These are phyloP conservation scores for Bocquillonia castaneifolia DNA, from an alignment of 441 rosid species.

Conservation along the genomic window DNA sequence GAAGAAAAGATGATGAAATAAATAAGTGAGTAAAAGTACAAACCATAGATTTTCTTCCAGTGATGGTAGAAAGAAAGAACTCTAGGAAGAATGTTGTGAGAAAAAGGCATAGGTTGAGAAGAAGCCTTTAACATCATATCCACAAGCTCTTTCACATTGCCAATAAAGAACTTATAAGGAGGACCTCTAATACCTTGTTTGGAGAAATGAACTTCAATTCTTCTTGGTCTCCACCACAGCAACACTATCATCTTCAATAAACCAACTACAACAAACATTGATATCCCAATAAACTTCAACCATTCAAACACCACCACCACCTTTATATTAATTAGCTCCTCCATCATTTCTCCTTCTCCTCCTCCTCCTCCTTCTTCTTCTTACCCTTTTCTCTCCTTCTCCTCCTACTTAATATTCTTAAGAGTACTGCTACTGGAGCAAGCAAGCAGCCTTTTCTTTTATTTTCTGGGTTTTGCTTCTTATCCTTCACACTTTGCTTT, in stretches of 20 bases:
- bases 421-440: no score
- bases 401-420: no score
- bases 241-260: constrained; percentile 37
- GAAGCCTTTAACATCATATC: constrained; percentile 93
- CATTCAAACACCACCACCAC: constrained; percentile 7
- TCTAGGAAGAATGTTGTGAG: constrained; percentile 90
- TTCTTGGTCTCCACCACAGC: constrained; percentile 90
- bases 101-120: constrained; percentile 82
- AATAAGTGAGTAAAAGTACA: background rate
- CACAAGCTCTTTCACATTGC: constrained; percentile 84
- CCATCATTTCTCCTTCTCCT: no score
- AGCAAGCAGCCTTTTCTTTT: background rate
- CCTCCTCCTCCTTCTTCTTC: background rate
- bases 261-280: constrained; percentile 20
- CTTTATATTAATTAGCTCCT: no score
- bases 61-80: constrained; percentile 92
- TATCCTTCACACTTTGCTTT: background rate
- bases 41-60: constrained; percentile 95
- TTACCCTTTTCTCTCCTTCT: background rate
- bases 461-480: background rate
- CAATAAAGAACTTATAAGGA: constrained; percentile 87
- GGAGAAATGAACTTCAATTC: constrained; percentile 82
- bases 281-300: constrained; percentile 34
- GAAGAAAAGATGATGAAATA: background rate
- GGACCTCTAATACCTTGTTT: constrained; percentile 96